Evolutionary conservation across 371 early-diverging fungal genomes (phyloP).

Genomic region (Rhizopus microsporus): DNA sequence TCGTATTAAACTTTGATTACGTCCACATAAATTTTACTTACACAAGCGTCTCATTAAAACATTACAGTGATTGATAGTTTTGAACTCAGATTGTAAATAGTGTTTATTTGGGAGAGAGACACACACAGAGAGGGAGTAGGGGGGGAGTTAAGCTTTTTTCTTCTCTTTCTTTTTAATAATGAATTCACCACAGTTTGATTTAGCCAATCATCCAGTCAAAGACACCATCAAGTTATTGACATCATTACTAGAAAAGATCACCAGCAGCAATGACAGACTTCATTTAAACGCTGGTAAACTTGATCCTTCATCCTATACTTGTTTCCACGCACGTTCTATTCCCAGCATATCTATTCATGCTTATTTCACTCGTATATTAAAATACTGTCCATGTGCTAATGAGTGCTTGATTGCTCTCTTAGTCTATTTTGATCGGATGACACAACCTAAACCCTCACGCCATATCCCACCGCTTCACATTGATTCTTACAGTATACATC

Average conservation of each 20-base stretch:
- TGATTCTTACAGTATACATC: conserved; percentile 87
- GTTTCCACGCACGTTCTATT: conserved; percentile 67
- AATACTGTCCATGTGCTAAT: conserved; percentile 89
- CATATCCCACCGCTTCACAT: conserved; percentile 55
- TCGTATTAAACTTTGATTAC: no score
- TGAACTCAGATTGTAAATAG: no score
- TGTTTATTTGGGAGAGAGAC: not conserved
- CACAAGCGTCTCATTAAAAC: no score
- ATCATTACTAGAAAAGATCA: conserved; percentile 32
- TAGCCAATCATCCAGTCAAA: conserved; percentile 29
- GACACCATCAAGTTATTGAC: conserved; percentile 41
- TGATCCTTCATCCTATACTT: conserved; percentile 19
- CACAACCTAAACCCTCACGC: conserved; percentile 47
- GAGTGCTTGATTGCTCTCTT: conserved; percentile 82
- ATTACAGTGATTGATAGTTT: no score
- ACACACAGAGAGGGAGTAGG: not conserved
- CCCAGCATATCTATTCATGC: conserved; percentile 76
- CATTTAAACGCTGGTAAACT: conserved; percentile 8
- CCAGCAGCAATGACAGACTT: conserved; percentile 25
- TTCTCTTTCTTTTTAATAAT: not conserved
- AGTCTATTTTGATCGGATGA: conserved; percentile 81
- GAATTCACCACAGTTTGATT: conserved; percentile 16
- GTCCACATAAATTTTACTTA: no score
- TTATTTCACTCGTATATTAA: conserved; percentile 83
- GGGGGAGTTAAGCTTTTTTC: conserved; percentile 1